phyloP scores from a whole-genome alignment of 345 rosid genomes.

The Aurinia saxatilis region DNA sequence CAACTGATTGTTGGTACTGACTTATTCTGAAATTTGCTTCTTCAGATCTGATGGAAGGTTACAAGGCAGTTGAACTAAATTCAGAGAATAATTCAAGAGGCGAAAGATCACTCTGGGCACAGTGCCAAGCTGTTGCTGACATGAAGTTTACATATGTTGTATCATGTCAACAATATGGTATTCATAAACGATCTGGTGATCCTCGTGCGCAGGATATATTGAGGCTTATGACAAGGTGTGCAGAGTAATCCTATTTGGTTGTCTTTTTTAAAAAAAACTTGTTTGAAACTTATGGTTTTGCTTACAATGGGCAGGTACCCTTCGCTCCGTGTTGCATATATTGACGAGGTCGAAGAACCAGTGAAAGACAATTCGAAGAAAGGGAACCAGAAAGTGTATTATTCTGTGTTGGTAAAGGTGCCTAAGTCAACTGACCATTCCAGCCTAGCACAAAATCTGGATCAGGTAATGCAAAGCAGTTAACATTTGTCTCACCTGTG shows the following conservation, averaged over 20 bases:
- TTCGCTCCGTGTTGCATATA: slow-evolving; percentile 97
- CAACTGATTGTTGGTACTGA: slow-evolving; percentile 14
- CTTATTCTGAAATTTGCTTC: slow-evolving; percentile 23
- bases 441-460: slow-evolving; percentile 75
- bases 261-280: neutral
- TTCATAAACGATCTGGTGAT: slow-evolving; percentile 79
- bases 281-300: neutral
- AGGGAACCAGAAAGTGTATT: slow-evolving; percentile 67
- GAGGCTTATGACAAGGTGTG: slow-evolving; percentile 83
- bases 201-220: slow-evolving; percentile 82
- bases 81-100: slow-evolving; percentile 63
- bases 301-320: slow-evolving; percentile 59
- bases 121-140: slow-evolving; percentile 97
- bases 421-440: slow-evolving; percentile 86
- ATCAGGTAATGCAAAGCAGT: slow-evolving; percentile 52
- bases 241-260: neutral
- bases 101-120: slow-evolving; percentile 74
- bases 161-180: slow-evolving; percentile 96
- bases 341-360: slow-evolving; percentile 95
- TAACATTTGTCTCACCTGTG: neutral
- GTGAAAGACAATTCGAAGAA: slow-evolving; percentile 57
- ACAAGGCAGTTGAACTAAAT: slow-evolving; percentile 78
- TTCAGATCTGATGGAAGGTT: slow-evolving; percentile 92
- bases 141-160: slow-evolving; percentile 95
- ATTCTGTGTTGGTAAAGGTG: slow-evolving; percentile 79